A percentile compares a stretch with the other conserved stretches of the same genome.
These are phyloP conservation scores for slime mould (Dictyostelium discoideum) DNA, from an alignment of 78 protist genomes.

Conservation along the genomic window DNA sequence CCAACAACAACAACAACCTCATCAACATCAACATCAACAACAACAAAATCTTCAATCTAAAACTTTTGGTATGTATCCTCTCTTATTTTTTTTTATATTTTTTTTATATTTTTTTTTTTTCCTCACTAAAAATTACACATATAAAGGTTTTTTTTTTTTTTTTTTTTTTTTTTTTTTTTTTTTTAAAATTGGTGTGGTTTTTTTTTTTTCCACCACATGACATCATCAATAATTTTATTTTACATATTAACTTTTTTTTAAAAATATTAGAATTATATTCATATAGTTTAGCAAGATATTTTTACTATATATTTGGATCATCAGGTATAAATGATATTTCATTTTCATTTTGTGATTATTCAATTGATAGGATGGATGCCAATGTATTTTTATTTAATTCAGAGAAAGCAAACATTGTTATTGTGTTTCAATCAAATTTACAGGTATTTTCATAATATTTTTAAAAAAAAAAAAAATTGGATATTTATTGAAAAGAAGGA, in stretches of 20 bases:
- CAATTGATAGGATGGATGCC: neutral
- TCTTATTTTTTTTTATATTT: neutral
- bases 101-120: neutral
- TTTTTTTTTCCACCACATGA: neutral
- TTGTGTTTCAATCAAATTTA: neutral
- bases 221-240: neutral
- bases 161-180: neutral
- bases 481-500: neutral
- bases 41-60: neutral
- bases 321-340: slow-evolving; percentile 38
- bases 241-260: neutral
- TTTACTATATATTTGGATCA: slow-evolving; percentile 36
- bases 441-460: slow-evolving; percentile 5
- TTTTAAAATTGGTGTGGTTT: neutral
- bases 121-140: neutral
- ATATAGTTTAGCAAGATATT: slow-evolving; percentile 25
- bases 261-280: slow-evolving; percentile 14
- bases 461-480: neutral
- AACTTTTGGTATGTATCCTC: neutral
- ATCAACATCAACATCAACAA: neutral
- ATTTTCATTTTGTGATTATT: slow-evolving; percentile 40
- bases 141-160: no score
- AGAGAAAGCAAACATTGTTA: slow-evolving; percentile 10
- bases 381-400: slow-evolving; percentile 12
- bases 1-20: neutral